Conservation (phyloP, 495 filamentous ascomycete species). For the Darksidea phi region DNA sequence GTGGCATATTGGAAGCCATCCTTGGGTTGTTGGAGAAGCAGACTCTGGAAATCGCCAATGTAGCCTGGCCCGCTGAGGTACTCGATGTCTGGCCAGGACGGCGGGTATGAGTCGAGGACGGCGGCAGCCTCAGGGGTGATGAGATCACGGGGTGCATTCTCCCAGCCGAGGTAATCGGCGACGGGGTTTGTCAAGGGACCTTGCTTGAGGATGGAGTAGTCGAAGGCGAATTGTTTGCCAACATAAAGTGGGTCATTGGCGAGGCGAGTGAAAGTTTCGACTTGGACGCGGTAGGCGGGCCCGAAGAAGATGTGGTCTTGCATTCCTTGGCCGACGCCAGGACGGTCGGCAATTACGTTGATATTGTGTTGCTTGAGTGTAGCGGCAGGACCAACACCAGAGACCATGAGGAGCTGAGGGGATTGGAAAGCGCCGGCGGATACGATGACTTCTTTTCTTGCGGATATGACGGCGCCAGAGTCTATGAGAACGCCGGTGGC, state of each 20-base stretch:
- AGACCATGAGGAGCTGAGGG: slow-evolving; percentile 32
- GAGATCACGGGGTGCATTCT: slow-evolving; percentile 43
- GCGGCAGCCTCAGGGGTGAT: slow-evolving; percentile 7
- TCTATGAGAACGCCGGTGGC: slow-evolving; percentile 43
- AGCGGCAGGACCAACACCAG: slow-evolving; percentile 29
- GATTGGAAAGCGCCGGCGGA: slow-evolving; percentile 49
- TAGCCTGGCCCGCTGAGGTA: not conserved
- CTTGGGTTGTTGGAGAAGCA: not conserved
- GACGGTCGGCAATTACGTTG: slow-evolving; percentile 14
- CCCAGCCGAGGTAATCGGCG: slow-evolving; percentile 50
- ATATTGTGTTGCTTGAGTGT: slow-evolving; percentile 25
- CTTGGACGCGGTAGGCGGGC: not conserved
- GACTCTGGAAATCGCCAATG: slow-evolving; percentile 12
- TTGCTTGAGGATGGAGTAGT: not conserved
- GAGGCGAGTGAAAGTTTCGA: not conserved
- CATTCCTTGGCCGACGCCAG: slow-evolving; percentile 23
- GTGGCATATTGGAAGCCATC: slow-evolving; percentile 18
- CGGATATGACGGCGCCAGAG: slow-evolving; percentile 47
- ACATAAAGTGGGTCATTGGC: not conserved
- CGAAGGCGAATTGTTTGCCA: not conserved
- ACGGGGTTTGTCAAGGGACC: not conserved
- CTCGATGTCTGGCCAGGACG: slow-evolving; percentile 33
- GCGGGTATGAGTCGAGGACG: slow-evolving; percentile 16
- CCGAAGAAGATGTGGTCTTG: slow-evolving; percentile 35
- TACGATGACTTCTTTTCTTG: slow-evolving; percentile 55